Conservation (phyloP, 495 filamentous ascomycete species). For the Penicillium paxilli region DNA sequence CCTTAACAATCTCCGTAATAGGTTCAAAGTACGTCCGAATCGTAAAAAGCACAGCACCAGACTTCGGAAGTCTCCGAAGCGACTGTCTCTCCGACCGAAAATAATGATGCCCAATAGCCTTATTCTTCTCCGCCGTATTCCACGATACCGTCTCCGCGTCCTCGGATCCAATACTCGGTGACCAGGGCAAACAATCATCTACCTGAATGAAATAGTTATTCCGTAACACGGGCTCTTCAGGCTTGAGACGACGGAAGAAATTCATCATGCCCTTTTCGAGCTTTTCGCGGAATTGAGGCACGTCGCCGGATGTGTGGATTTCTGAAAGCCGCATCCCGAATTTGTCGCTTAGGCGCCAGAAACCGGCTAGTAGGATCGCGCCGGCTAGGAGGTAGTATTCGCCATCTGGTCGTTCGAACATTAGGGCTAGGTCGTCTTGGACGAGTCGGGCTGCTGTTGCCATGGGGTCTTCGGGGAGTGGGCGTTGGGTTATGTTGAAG, state of each 20-base stretch:
- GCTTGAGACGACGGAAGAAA: slow-evolving; percentile 67
- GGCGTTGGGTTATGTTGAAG: slow-evolving; percentile 68
- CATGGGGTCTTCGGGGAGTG: slow-evolving; percentile 82
- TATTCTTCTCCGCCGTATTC: slow-evolving; percentile 76
- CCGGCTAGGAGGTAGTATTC: slow-evolving; percentile 86
- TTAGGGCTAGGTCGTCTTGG: slow-evolving; percentile 86
- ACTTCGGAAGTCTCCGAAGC: slow-evolving; percentile 68
- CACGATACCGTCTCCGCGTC: slow-evolving; percentile 66
- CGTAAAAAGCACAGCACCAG: slow-evolving; percentile 77
- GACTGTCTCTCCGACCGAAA: slow-evolving; percentile 82
- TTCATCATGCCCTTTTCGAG: slow-evolving; percentile 83
- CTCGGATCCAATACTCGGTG: slow-evolving; percentile 71
- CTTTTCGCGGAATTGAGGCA: slow-evolving; percentile 75
- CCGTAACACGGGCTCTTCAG: slow-evolving; percentile 64
- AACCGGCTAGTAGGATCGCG: slow-evolving; percentile 76
- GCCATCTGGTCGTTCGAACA: slow-evolving; percentile 77
- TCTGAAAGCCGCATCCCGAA: slow-evolving; percentile 80
- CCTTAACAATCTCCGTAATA: slow-evolving; percentile 61
- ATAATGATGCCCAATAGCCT: slow-evolving; percentile 70
- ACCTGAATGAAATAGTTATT: slow-evolving; percentile 81
- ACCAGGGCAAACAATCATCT: slow-evolving; percentile 72
- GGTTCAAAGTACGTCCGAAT: slow-evolving; percentile 80
- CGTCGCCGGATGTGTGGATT: slow-evolving; percentile 81
- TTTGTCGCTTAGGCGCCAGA: slow-evolving; percentile 86
- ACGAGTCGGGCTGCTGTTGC: slow-evolving; percentile 67